Conservation (phyloP, 2,329 filamentous ascomycete species). For the Colletotrichum sp. region DNA sequence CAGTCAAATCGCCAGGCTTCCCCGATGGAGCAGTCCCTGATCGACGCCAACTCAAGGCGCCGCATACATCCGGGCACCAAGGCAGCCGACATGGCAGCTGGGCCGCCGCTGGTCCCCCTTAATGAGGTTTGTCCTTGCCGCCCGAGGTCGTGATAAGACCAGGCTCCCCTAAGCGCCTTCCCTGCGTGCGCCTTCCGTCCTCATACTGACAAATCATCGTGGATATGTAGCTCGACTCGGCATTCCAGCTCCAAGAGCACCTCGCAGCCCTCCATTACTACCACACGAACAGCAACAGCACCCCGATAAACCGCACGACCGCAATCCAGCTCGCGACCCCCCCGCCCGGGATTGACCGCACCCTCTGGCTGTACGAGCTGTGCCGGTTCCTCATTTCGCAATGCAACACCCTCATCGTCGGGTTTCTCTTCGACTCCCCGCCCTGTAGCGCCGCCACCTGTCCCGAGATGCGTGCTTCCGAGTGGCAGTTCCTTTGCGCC, state of each 20-base stretch:
- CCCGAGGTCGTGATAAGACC: slow-evolving; percentile 7
- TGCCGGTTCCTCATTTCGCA: slow-evolving; percentile 95
- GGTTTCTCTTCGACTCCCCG: slow-evolving; percentile 89
- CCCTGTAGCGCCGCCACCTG: slow-evolving; percentile 90
- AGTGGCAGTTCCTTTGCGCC: slow-evolving; percentile 99
- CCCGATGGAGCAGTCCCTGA: slow-evolving; percentile 66
- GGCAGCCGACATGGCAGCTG: slow-evolving; percentile 89
- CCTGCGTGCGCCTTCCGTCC: background rate
- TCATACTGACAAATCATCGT: background rate
- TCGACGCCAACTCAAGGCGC: slow-evolving; percentile 77
- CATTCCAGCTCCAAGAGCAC: slow-evolving; percentile 97
- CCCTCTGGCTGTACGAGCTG: slow-evolving; percentile 96
- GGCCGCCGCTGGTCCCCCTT: slow-evolving; percentile 85
- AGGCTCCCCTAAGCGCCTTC: background rate
- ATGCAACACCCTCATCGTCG: slow-evolving; percentile 90
- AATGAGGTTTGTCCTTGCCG: slow-evolving; percentile 68
- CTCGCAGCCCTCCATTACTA: slow-evolving; percentile 89
- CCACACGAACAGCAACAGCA: slow-evolving; percentile 71
- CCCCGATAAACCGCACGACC: slow-evolving; percentile 76
- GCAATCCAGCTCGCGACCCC: slow-evolving; percentile 79
- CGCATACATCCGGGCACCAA: slow-evolving; percentile 93
- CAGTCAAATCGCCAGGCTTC: slow-evolving; percentile 60
- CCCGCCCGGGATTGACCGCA: slow-evolving; percentile 81
- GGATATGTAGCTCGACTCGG: slow-evolving; percentile 81
- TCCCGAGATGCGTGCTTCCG: slow-evolving; percentile 96